Percentiles rank a stretch among this genome's conserved stretches.
Conservation (phyloP, 2,329 filamentous ascomycete species). For the Diplodia intermedia region DNA sequence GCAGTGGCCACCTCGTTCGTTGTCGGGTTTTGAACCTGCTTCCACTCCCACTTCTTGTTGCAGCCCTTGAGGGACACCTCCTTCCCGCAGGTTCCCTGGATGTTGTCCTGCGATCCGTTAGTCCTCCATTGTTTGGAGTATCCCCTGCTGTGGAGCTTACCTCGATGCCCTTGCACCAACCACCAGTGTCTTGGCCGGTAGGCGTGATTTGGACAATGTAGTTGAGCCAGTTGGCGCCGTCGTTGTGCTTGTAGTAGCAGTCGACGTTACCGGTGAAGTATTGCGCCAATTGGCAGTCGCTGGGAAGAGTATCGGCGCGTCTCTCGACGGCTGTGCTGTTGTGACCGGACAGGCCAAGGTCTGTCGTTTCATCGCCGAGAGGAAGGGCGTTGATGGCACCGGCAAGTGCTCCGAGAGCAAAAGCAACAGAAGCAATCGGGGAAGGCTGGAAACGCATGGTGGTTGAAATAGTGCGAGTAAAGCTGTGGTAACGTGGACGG, state of each 20-base stretch:
- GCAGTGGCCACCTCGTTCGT: background rate
- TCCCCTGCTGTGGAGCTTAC: background rate
- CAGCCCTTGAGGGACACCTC: background rate
- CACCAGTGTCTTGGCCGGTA: background rate
- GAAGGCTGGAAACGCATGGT: background rate
- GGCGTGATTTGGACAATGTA: background rate
- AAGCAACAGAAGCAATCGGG: background rate
- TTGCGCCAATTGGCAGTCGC: background rate
- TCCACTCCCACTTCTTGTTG: conserved; percentile 5
- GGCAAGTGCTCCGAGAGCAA: background rate
- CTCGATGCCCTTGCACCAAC: background rate
- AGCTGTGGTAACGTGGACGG: background rate
- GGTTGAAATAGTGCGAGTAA: background rate
- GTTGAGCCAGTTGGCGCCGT: background rate
- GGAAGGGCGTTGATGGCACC: background rate
- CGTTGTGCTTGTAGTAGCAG: background rate
- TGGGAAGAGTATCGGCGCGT: background rate
- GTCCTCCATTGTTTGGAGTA: background rate
- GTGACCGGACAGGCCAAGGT: background rate
- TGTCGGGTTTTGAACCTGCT: background rate
- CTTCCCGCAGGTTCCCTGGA: background rate
- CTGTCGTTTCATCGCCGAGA: background rate
- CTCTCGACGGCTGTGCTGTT: background rate
- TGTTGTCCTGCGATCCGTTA: conserved; percentile 1
- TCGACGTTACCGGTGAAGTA: conserved; percentile 1